Evolutionary conservation across 2,329 filamentous ascomycete genomes (phyloP).

Genomic region (Pezicula neosporulosa): DNA sequence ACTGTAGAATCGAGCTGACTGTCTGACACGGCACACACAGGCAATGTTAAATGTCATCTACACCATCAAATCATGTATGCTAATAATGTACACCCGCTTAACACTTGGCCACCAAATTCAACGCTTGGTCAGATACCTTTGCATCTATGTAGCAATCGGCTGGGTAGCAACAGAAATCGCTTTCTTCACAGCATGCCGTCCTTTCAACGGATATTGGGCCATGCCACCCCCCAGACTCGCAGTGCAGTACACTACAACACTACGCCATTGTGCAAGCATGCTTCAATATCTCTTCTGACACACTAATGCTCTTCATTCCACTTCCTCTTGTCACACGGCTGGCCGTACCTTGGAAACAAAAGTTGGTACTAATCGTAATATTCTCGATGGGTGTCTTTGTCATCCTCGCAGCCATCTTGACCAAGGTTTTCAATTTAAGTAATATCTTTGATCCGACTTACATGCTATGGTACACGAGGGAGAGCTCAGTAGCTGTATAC

Average conservation of each 20-base stretch:
- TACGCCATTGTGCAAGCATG: conserved; percentile 54
- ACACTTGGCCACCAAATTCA: conserved; percentile 42
- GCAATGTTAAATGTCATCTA: conserved; percentile 49
- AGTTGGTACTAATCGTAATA: conserved; percentile 43
- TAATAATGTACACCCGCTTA: conserved; percentile 54
- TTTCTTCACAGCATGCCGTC: conserved; percentile 45
- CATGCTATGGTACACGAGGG: conserved; percentile 45
- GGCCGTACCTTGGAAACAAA: conserved; percentile 45
- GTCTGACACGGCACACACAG: conserved; percentile 1
- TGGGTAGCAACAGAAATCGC: conserved; percentile 48
- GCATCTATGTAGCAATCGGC: conserved; percentile 41
- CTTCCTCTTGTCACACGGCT: conserved; percentile 50
- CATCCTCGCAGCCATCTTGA: conserved; percentile 44
- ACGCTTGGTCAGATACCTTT: conserved; percentile 43
- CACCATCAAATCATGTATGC: conserved; percentile 50
- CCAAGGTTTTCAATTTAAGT: conserved; percentile 38
- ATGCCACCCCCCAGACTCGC: conserved; percentile 44
- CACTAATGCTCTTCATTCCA: conserved; percentile 54
- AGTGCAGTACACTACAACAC: conserved; percentile 53
- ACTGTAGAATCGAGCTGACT: background rate
- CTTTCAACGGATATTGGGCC: conserved; percentile 53
- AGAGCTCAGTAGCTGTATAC: conserved; percentile 47
- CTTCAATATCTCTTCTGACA: conserved; percentile 56
- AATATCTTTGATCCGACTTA: conserved; percentile 27
- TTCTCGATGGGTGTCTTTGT: conserved; percentile 44